A percentile compares a stretch with the other conserved stretches of the same genome.
Conservation (phyloP, 108 stramenopile species). For the Cylindrotheca fusiformis region DNA sequence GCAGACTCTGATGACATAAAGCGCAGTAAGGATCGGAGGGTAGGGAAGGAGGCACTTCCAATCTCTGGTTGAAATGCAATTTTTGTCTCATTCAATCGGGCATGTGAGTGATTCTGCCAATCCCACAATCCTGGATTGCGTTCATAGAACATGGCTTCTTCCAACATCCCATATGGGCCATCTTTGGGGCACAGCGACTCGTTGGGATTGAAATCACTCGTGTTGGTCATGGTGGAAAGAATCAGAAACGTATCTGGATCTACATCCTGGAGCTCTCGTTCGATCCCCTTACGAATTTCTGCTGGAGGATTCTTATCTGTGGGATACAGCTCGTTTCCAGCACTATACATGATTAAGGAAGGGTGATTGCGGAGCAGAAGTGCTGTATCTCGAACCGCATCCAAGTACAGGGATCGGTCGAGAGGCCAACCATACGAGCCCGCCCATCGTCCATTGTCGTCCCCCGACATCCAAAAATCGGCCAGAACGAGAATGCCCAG, state of each 20-base stretch:
- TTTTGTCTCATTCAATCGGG: slow-evolving; percentile 13
- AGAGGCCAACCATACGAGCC: slow-evolving; percentile 46
- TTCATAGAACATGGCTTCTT: slow-evolving; percentile 26
- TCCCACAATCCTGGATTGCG: slow-evolving; percentile 44
- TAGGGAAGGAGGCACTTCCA: slow-evolving; percentile 27
- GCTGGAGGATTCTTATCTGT: slow-evolving; percentile 10
- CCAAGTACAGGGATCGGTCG: slow-evolving; percentile 33
- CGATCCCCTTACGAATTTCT: slow-evolving; percentile 22
- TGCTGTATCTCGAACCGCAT: slow-evolving; percentile 32
- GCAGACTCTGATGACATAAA: slow-evolving; percentile 22
- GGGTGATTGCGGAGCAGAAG: slow-evolving; percentile 41
- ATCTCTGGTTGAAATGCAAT: slow-evolving; percentile 62
- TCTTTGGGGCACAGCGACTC: slow-evolving; percentile 26
- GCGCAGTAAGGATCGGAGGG: slow-evolving; percentile 16
- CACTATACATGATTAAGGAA: slow-evolving; percentile 36
- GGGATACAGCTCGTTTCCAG: slow-evolving; percentile 44
- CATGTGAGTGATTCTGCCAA: neutral
- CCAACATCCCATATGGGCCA: slow-evolving; percentile 52
- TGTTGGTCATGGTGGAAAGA: slow-evolving; percentile 28
- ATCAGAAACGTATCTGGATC: slow-evolving; percentile 24
- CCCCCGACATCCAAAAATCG: slow-evolving; percentile 69
- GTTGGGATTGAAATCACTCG: slow-evolving; percentile 19
- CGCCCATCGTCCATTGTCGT: slow-evolving; percentile 60
- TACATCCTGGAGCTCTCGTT: slow-evolving; percentile 8
- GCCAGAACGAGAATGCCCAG: slow-evolving; percentile 47